These are phyloP conservation scores for Apiotrichum porosum DNA, from an alignment of 1,284 basidiomycete species.

Conservation along the genomic window DNA sequence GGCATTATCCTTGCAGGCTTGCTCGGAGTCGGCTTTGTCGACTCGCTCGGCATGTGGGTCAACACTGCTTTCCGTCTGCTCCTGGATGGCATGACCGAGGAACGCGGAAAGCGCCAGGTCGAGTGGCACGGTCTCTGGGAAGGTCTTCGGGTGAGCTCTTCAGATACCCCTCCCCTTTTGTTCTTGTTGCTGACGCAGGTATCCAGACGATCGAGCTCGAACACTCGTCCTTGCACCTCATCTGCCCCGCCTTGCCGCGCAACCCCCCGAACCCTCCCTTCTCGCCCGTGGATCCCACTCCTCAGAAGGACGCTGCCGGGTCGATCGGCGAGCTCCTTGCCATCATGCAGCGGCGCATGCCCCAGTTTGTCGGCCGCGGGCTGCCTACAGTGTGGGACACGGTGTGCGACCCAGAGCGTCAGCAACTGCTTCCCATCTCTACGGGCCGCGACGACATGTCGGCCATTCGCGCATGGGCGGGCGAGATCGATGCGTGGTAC, in stretches of 20 bases:
- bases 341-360: constrained; percentile 23
- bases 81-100: constrained; percentile 20
- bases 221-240: constrained; percentile 22
- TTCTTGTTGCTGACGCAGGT: too few species aligned
- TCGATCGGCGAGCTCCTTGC: constrained; percentile 21
- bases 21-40: constrained; percentile 22
- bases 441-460: constrained; percentile 14
- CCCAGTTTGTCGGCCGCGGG: constrained; percentile 20
- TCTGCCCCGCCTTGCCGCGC: constrained; percentile 16
- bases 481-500: constrained; percentile 22
- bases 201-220: constrained; percentile 21
- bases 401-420: constrained; percentile 5
- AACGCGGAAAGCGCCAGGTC: constrained; percentile 8
- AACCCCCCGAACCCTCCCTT: constrained; percentile 17
- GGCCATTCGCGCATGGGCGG: constrained; percentile 16
- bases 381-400: constrained; percentile 22
- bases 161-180: not conserved
- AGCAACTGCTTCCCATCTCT: not conserved
- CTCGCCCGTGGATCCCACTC: not conserved
- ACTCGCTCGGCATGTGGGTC: constrained; percentile 23
- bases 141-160: constrained; percentile 16
- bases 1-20: constrained; percentile 21
- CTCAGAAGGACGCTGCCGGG: constrained; percentile 4
- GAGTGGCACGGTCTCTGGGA: constrained; percentile 25
- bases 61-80: constrained; percentile 19